Conservation (phyloP, 345 rosid species). For the Populus alba region DNA sequence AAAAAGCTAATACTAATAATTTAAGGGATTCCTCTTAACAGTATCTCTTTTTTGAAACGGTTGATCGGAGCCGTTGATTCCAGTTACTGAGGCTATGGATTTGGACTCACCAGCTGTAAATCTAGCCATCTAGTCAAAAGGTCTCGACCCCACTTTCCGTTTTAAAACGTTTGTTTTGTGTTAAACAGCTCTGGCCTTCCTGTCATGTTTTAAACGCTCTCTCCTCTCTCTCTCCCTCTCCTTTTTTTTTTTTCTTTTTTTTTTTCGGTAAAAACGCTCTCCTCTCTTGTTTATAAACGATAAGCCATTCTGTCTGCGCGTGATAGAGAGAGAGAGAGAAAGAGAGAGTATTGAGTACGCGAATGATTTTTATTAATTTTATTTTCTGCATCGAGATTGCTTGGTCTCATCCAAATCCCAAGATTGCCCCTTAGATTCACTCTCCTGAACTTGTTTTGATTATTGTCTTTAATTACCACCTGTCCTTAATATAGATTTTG, state of each 20-base stretch:
- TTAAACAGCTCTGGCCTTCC: conserved; percentile 45
- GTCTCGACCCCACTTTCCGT: conserved; percentile 32
- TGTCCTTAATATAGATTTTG: background rate
- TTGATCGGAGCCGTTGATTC: conserved; percentile 40
- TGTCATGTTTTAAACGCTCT: conserved; percentile 53
- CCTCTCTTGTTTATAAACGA: background rate
- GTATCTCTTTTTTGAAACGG: background rate
- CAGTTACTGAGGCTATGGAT: conserved; percentile 24
- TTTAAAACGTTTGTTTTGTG: conserved; percentile 38
- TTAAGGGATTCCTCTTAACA: conserved; percentile 2
- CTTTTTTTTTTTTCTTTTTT: too few species aligned
- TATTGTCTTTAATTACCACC: background rate
- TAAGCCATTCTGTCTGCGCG: background rate
- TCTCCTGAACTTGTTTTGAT: background rate
- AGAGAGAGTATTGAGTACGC: conserved; percentile 9
- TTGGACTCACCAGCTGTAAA: conserved; percentile 44
- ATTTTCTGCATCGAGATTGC: background rate
- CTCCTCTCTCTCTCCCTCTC: too few species aligned
- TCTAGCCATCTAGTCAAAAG: conserved; percentile 35
- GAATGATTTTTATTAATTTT: conserved; percentile 29
- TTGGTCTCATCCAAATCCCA: conserved; percentile 1
- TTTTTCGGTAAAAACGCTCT: conserved; percentile 25
- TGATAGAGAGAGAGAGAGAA: too few species aligned
- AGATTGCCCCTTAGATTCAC: conserved; percentile 5
- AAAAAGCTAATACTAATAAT: conserved; percentile 9